Evolutionary conservation across 768 basidiomycete species (phyloP), one percentile per base, ranked within the genome.

Genomic region (Naematelia encephala): DNA sequence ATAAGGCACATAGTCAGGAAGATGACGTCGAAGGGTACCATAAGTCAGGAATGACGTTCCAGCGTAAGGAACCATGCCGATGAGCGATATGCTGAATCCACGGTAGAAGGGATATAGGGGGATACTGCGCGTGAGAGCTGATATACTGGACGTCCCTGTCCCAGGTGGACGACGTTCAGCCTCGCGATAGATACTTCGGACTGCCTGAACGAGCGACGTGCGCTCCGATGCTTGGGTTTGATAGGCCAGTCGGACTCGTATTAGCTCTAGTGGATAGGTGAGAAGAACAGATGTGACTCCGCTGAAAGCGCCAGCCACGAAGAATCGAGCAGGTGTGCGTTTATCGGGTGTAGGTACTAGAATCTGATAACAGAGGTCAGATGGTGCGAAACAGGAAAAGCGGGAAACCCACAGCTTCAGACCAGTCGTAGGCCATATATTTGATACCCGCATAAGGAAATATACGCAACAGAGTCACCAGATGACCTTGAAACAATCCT

Each of bases 381-480:
- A 21, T 22, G 47, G n/a, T 47, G 3, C 5, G 1, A 22, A 39
- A 45, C 46, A 22, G 47, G n/a, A n/a, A n/a, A n/a, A n/a, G n/a
- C n/a, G n/a, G n/a, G n/a, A n/a, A 82, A 70, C 78, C 54, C 65
- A 93, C 90, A 62, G 84, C 73, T 78, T 90, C 88, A 57, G 89
- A 80, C 74, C 89, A 85, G 77, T 97, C 94, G 74, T 97, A 99
- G 3, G 89, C 85, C 87, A 97, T 91, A 73, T 91, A 99, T 77
- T 93, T 96, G 78, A 98, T 89, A 60, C 87, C 90, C 26, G 96
- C 96, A 72, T 98, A 97, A 5, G 96, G 96, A 76, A 96, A 94
- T 69, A 97, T 87, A 57, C 96, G 86, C 48, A 96, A 78, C 51
- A 99, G 82, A 2, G 96, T 99, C 29, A 91, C 89, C 13, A 92